Conservation (phyloP, 257 asterid genomes). For the Leonotis leonurus region DNA sequence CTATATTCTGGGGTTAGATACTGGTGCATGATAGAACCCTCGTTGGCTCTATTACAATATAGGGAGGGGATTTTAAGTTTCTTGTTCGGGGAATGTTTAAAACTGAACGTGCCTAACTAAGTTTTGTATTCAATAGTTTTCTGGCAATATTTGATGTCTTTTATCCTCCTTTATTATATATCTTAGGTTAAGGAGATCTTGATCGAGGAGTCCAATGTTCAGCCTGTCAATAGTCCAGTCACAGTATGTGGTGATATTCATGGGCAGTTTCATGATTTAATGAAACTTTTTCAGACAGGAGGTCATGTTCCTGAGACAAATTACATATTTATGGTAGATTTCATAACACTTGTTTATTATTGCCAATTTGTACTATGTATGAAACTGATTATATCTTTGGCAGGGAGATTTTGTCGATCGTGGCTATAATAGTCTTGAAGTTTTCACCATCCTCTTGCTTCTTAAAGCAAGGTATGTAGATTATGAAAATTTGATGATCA, state of each 20-base stretch:
- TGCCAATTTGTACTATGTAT: constrained; percentile 5
- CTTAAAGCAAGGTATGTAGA: constrained; percentile 82
- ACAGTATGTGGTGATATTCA: too few relatives aligned
- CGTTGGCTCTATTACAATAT: not conserved
- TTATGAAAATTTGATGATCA: not conserved
- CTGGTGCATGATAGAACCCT: too few relatives aligned
- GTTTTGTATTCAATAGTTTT: not conserved
- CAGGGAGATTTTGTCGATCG: constrained; percentile 99
- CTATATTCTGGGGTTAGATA: not conserved
- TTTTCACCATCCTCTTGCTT: constrained; percentile 88
- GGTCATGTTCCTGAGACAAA: constrained; percentile 89
- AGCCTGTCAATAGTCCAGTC: constrained; percentile 93
- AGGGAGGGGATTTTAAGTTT: too few relatives aligned
- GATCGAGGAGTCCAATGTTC: constrained; percentile 95
- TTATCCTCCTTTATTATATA: not conserved
- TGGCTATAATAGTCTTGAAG: constrained; percentile 95
- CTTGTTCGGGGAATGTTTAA: too few relatives aligned
- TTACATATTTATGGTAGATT: constrained; percentile 80
- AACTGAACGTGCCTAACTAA: too few relatives aligned
- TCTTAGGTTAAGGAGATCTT: constrained; percentile 83
- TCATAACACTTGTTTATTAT: constrained; percentile 13
- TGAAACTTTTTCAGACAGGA: constrained; percentile 94
- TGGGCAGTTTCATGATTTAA: constrained; percentile 85
- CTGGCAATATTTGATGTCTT: not conserved
- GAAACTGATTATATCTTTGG: not conserved